These are phyloP conservation scores for Hebeloma cylindrosporum DNA, from an alignment of 768 basidiomycete genomes.

Conservation along the genomic window DNA sequence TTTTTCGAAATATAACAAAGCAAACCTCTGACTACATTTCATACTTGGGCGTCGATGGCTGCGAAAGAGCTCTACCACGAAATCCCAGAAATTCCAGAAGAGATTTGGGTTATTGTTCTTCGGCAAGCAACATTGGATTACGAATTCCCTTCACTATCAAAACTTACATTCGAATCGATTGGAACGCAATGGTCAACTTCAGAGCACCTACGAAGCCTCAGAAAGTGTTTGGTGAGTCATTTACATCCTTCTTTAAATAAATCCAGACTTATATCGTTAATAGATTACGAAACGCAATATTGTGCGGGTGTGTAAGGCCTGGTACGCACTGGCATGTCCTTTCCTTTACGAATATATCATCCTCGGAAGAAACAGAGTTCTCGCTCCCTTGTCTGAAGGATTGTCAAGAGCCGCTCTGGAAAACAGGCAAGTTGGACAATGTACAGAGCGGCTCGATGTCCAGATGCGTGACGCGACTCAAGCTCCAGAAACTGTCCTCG, in stretches of 20 bases:
- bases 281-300: conserved; percentile 21
- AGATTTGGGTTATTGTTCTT: conserved; percentile 29
- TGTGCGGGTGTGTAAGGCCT: conserved; percentile 22
- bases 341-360: conserved; percentile 25
- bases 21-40: no score
- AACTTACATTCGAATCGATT: conserved; percentile 14
- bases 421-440: conserved; percentile 16
- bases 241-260: background rate
- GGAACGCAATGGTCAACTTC: conserved; percentile 11
- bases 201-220: conserved; percentile 16
- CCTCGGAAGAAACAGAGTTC: conserved; percentile 12
- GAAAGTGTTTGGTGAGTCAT: conserved; percentile 24
- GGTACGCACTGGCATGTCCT: conserved; percentile 20
- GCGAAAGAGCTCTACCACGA: conserved; percentile 19
- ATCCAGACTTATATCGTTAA: background rate
- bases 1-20: no score
- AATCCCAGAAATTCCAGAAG: conserved; percentile 24
- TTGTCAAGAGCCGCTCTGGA: conserved; percentile 3
- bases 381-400: conserved; percentile 9
- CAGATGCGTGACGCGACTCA: conserved; percentile 12
- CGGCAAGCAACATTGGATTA: conserved; percentile 27
- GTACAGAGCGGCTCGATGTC: conserved; percentile 25
- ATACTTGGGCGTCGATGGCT: conserved; percentile 21
- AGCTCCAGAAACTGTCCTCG: background rate
- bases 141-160: conserved; percentile 11